Base-by-base conservation (phyloP, 2,329 filamentous ascomycete genomes). In the Penicillium concentricum region DNA sequence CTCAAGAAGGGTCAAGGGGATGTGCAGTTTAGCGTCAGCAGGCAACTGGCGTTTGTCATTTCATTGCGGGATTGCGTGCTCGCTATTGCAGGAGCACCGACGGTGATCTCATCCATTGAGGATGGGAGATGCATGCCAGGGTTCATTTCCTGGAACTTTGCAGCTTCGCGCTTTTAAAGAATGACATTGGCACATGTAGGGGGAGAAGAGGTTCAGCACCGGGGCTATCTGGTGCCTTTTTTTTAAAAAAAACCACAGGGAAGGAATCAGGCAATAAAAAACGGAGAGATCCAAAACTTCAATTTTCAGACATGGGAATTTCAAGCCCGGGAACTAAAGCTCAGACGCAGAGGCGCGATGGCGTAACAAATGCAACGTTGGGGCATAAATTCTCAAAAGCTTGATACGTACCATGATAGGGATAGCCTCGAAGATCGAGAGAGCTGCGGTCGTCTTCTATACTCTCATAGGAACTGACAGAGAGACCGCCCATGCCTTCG, bases 381-480 rank as follows among this genome's bases (percentile, higher is more conserved):
- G 58, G 58, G 62, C 63, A 66, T 42, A 52, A 32, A n/a, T 20
- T 28, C 20, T 34, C 20, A 54, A 46, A 58, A 55, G 52, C 56
- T 63, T 62, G 56, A 57, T 24, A 73, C 73, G 67, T 71, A 76
- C 73, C 70, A 63, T 73, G 70, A 71, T 74, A 75, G 34, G 71
- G 69, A 61, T 75, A 75, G 28, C 68, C 69, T 61, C 72, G 62
- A 41, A 75, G 63, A 67, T 76, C 73, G 54, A 75, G 65, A 22
- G 72, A 69, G 49, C 61, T 69, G 57, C 71, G 72, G 41, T 76
- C 73, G 59, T 75, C 73, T 18, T 76, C 73, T 57, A 76, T 69
- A 56, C 72, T 75, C 47, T 76, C 73, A 59, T 76, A 76, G 34
- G 73, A 76, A 60, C 73, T 75, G 63, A 76, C 73, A 30, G 73